Evolutionary conservation across 805 yeast species (phyloP).

Genomic region (Metschnikowia koreensis): DNA sequence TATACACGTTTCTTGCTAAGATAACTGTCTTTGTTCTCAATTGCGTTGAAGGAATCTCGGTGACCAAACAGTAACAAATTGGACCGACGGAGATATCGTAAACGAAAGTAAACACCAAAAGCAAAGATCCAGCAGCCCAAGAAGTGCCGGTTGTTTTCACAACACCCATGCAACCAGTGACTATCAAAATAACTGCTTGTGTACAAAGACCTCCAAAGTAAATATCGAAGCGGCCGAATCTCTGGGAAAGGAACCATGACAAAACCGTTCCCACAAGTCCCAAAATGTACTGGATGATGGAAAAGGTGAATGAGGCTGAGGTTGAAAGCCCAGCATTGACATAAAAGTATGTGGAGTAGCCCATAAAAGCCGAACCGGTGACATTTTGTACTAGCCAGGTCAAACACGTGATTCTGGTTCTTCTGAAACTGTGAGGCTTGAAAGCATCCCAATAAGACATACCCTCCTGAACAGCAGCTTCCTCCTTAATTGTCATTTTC

Average conservation of each 20-base stretch:
- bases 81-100: conserved; percentile 29
- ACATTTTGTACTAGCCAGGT: conserved; percentile 47
- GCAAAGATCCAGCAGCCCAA: conserved; percentile 49
- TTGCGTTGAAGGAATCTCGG: conserved; percentile 36
- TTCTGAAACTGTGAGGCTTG: conserved; percentile 44
- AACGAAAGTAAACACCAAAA: conserved; percentile 43
- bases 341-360: conserved; percentile 52
- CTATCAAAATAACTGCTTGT: conserved; percentile 35
- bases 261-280: conserved; percentile 45
- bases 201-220: conserved; percentile 38
- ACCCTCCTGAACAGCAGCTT: conserved; percentile 23
- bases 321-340: conserved; percentile 48
- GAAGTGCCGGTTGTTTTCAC: conserved; percentile 24
- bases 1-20: conserved; percentile 40
- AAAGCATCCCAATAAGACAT: conserved; percentile 44
- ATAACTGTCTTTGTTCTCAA: conserved; percentile 38
- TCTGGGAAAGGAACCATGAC: conserved; percentile 45
- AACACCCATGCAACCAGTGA: conserved; percentile 44
- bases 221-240: conserved; percentile 40
- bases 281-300: conserved; percentile 44
- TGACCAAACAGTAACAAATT: conserved; percentile 38
- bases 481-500: conserved; percentile 44
- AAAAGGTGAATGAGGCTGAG: conserved; percentile 44
- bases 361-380: conserved; percentile 47
- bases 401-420: conserved; percentile 49